Percentiles rank a stretch among this genome's conserved stretches.
phyloP scores from a whole-genome alignment of 768 basidiomycete species.

The Infundibulicybe gibba region DNA sequence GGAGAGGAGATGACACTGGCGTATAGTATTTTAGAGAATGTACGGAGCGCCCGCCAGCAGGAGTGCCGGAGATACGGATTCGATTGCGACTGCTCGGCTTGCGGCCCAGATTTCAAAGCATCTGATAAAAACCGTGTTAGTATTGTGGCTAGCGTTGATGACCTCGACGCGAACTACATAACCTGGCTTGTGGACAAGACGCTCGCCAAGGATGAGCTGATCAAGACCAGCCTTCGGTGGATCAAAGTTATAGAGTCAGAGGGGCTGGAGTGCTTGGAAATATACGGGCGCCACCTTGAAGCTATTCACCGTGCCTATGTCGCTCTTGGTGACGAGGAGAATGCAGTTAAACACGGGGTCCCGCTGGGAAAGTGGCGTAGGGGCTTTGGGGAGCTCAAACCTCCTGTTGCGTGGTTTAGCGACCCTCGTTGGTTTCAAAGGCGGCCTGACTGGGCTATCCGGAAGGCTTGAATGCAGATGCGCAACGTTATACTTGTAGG shows the following conservation, averaged over 20 bases:
- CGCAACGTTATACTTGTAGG: too few relatives aligned
- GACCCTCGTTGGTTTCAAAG: too few relatives aligned
- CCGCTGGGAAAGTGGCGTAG: conserved; percentile 9
- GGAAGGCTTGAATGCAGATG: too few relatives aligned
- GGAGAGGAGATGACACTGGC: conserved; percentile 27
- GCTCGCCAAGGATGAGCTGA: conserved; percentile 12
- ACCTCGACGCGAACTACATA: conserved; percentile 7
- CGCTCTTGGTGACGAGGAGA: conserved; percentile 11
- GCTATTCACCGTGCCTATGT: conserved; percentile 13
- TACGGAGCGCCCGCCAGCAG: conserved; percentile 18
- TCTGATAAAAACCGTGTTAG: conserved; percentile 18
- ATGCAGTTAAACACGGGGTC: conserved; percentile 11
- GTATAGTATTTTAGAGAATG: conserved; percentile 18
- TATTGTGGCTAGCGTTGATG: conserved; percentile 9
- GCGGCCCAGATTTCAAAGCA: conserved; percentile 14
- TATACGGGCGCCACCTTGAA: conserved; percentile 10
- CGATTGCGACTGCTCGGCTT: conserved; percentile 19
- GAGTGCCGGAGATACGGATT: conserved; percentile 20
- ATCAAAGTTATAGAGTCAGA: conserved; percentile 12
- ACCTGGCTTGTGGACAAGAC: conserved; percentile 11
- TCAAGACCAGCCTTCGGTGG: conserved; percentile 14
- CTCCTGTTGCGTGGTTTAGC: too few relatives aligned
- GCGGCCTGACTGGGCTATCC: too few relatives aligned
- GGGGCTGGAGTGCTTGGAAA: conserved; percentile 11
- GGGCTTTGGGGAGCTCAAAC: too few relatives aligned